Evolutionary conservation across 164 flowering plant genomes (phyloP), one percentile per base, ranked within the genome.

Genomic region (Platanus orientalis): DNA sequence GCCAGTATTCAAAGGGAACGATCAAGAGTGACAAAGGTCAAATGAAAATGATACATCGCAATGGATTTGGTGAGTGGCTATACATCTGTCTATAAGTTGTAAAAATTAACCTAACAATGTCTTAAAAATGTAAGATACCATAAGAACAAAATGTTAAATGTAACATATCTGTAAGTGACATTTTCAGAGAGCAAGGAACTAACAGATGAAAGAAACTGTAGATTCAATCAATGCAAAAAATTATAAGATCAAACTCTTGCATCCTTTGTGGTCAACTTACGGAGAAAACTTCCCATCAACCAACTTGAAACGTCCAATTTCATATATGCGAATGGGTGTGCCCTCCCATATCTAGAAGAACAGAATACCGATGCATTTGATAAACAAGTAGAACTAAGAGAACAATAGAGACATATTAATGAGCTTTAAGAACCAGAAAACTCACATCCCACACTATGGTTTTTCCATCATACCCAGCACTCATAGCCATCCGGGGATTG

Each of bases 391-490:
- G 63, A 42, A 60, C 3, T 7, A 36, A 19, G 1, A 63, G 42
- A 36, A 58, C 16, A 39, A 6, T 23, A 57, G 29, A 57, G 16
- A 1, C 62, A 16, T 3, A 42, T 11, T 6, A 29, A 68, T 48
- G 34, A 55, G 40, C 26, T 30, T 54, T 11, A 20, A 54, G 39
- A 64, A 58, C 44, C n/a, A 55, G 69, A 64, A 36, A 68, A 85
- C 99, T 92, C 66, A 95, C 99, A 84, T 95, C 99, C 99, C 99
- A 95, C 7, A 95, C 75, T 60, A 95, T 92, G 42, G 89, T 89
- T 72, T 83, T 92, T 60, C 99, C 99, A 80, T 95, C 99, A 80
- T 95, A 95, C 25, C 99, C 99, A 74, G 99, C 96, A 80, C 97
- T 95, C 99, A 95, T 95, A 66, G 99, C 99, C 51, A 95, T 92